Conservation (phyloP, 1,284 basidiomycete species). For the Ceratobasidium sp. region DNA sequence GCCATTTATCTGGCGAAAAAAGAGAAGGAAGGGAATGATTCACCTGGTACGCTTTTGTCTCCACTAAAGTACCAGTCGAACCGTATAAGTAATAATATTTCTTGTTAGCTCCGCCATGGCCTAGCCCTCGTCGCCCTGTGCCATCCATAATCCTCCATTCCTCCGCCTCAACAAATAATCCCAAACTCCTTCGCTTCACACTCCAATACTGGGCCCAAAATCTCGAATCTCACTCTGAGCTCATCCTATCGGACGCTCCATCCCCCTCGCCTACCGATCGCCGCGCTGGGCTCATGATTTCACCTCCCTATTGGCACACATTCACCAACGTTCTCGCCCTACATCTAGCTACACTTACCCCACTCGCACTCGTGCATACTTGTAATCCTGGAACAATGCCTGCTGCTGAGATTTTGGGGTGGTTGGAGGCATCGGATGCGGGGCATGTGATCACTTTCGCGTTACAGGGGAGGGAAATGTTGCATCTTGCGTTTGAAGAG, state of each 20-base stretch:
- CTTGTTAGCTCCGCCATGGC: conserved; percentile 6
- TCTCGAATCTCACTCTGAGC: conserved; percentile 7
- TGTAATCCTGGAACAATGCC: background rate
- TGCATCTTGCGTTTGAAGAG: conserved; percentile 1
- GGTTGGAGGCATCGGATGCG: conserved; percentile 4
- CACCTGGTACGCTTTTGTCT: background rate
- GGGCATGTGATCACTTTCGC: background rate
- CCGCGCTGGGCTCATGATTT: background rate
- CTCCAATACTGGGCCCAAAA: conserved; percentile 24
- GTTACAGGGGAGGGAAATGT: conserved; percentile 4
- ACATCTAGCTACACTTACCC: background rate
- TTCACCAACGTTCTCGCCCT: background rate
- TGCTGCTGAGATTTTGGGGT: background rate
- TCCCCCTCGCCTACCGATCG: background rate
- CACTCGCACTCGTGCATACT: background rate
- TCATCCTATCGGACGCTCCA: background rate
- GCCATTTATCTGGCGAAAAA: conserved; percentile 1
- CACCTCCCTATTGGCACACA: conserved; percentile 6
- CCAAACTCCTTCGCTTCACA: conserved; percentile 13
- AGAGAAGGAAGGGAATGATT: conserved; percentile 1
- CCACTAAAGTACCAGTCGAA: background rate
- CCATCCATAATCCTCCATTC: conserved; percentile 16
- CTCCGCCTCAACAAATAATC: conserved; percentile 8
- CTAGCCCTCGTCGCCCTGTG: background rate
- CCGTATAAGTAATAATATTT: too few relatives aligned